phyloP scores from a whole-genome alignment of 225 moss, liverwort and hornwort genomes.

The Climacium dendroides region DNA sequence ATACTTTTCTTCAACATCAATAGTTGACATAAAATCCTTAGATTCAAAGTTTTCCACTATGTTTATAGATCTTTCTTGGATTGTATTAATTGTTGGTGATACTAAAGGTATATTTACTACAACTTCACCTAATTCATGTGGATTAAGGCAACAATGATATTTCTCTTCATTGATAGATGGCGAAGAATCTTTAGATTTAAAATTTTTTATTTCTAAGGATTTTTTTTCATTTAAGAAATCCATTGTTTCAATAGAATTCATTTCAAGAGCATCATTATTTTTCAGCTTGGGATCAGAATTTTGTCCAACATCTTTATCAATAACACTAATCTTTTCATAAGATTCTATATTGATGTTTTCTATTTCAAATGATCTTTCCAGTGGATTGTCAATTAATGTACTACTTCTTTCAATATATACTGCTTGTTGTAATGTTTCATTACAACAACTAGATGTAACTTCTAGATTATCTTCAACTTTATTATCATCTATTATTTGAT shows the following conservation, averaged over 20 bases:
- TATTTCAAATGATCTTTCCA: neutral
- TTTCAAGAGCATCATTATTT: neutral
- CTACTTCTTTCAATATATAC: neutral
- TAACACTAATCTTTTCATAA: neutral
- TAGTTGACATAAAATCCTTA: neutral
- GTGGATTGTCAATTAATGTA: neutral
- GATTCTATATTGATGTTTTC: neutral
- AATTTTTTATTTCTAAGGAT: neutral
- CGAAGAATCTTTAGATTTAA: neutral
- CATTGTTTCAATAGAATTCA: neutral
- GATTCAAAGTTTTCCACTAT: neutral
- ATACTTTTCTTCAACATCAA: neutral
- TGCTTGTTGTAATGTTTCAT: neutral
- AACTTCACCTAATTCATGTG: neutral
- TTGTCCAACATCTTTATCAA: neutral
- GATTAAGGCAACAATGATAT: neutral
- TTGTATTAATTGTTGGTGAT: neutral
- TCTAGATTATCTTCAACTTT: neutral
- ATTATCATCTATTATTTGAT: neutral
- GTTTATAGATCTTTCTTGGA: no score
- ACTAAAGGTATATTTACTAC: neutral
- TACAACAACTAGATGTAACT: neutral
- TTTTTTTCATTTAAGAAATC: neutral
- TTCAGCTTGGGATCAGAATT: neutral
- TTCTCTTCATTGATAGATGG: neutral